Evolutionary conservation across 305 asterid species (phyloP).

Genomic region (Solanum aculeatissimum): DNA sequence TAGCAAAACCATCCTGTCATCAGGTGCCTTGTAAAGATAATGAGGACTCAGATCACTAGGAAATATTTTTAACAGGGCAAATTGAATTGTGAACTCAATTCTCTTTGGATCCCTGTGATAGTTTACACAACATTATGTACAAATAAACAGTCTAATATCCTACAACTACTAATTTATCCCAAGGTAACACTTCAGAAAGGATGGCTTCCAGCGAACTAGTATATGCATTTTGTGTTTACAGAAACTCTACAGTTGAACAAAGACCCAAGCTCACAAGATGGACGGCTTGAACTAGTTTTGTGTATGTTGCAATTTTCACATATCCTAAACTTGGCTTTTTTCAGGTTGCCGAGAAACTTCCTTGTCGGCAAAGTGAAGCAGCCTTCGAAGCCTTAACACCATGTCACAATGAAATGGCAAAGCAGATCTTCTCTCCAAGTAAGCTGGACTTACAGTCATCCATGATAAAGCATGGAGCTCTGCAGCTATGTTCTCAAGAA

Average conservation of each 20-base stretch:
- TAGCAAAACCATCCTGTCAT: neutral
- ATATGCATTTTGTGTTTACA: neutral
- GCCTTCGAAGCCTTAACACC: slow-evolving; percentile 86
- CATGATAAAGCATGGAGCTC: slow-evolving; percentile 95
- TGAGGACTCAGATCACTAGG: neutral
- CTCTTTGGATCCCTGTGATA: neutral
- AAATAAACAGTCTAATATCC: neutral
- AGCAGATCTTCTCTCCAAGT: slow-evolving; percentile 81
- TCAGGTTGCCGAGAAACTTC: slow-evolving; percentile 70
- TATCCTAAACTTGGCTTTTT: slow-evolving; percentile 27
- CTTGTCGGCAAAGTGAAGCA: slow-evolving; percentile 90
- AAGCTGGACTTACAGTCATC: slow-evolving; percentile 94
- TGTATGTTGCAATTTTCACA: neutral
- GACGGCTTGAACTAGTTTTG: neutral
- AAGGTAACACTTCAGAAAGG: neutral
- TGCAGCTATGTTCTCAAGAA: slow-evolving; percentile 75
- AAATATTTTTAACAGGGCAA: neutral
- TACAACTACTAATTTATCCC: neutral
- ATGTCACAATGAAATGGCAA: slow-evolving; percentile 94
- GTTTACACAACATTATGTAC: neutral
- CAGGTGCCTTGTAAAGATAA: neutral
- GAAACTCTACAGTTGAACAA: neutral
- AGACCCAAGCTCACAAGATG: neutral
- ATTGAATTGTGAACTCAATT: neutral
- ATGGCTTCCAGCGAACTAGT: neutral